These are phyloP conservation scores for Plasmopara muralis DNA, from an alignment of 352 stramenopile genomes.

Conservation along the genomic window DNA sequence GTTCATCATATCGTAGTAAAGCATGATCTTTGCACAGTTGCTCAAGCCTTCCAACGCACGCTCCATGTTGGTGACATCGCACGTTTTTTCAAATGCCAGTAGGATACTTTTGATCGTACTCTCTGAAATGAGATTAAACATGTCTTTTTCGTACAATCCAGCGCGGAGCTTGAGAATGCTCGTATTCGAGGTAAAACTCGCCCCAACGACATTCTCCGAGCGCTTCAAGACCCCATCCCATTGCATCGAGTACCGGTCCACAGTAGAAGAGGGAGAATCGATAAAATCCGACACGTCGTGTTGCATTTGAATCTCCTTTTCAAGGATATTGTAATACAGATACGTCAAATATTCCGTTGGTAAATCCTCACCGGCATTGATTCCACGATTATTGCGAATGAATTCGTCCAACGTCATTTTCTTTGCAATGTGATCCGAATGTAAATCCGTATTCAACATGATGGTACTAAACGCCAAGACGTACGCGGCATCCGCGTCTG, in stretches of 20 bases:
- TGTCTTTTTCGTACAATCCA: slow-evolving; percentile 82
- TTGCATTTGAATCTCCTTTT: slow-evolving; percentile 87
- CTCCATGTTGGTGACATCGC: slow-evolving; percentile 80
- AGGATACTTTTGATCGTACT: slow-evolving; percentile 74
- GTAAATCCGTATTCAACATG: slow-evolving; percentile 99
- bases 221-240: slow-evolving; percentile 85
- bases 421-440: slow-evolving; percentile 87
- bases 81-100: slow-evolving; percentile 78
- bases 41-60: slow-evolving; percentile 69
- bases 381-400: slow-evolving; percentile 81
- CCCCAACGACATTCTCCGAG: slow-evolving; percentile 80
- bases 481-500: slow-evolving; percentile 91
- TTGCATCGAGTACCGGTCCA: slow-evolving; percentile 83
- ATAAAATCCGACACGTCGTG: slow-evolving; percentile 81
- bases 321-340: slow-evolving; percentile 76
- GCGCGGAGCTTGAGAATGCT: slow-evolving; percentile 80
- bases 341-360: slow-evolving; percentile 60
- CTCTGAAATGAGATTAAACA: slow-evolving; percentile 82
- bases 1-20: slow-evolving; percentile 78
- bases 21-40: slow-evolving; percentile 79
- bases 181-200: slow-evolving; percentile 81
- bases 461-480: slow-evolving; percentile 98
- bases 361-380: slow-evolving; percentile 75
- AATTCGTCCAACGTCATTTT: slow-evolving; percentile 88
- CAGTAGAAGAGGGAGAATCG: slow-evolving; percentile 45